Evolutionary conservation across 768 basidiomycete genomes (phyloP).

Genomic region (Cyathus striatus): DNA sequence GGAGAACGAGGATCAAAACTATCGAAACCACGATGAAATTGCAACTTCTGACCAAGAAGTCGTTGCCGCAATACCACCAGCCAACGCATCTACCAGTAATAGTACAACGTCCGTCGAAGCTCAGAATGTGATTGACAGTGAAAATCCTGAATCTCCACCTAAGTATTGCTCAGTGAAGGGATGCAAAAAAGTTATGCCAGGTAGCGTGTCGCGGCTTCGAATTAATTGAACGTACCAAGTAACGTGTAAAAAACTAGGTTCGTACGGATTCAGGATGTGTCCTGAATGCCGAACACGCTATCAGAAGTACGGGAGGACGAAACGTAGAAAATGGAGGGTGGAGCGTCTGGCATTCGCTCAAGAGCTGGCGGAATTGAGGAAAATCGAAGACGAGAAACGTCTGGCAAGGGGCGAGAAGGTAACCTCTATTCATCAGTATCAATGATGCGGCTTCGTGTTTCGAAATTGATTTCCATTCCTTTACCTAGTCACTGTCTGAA

Average conservation of each 20-base stretch:
- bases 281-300: conserved; percentile 42
- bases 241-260: conserved; percentile 9
- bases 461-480: background rate
- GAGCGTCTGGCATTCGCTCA: conserved; percentile 37
- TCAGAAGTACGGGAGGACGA: conserved; percentile 47
- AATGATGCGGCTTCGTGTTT: background rate
- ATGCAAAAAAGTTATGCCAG: conserved; percentile 41
- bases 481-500: conserved; percentile 25
- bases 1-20: no score
- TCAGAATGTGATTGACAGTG: background rate
- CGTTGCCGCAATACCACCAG: no score
- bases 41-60: no score
- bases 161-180: conserved; percentile 52
- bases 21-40: no score
- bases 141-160: conserved; percentile 4
- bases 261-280: conserved; percentile 39
- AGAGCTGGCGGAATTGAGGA: conserved; percentile 29
- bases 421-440: conserved; percentile 8
- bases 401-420: conserved; percentile 30
- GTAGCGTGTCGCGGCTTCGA: conserved; percentile 18
- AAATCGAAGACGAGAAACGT: conserved; percentile 32
- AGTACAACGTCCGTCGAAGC: no score
- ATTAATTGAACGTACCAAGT: conserved; percentile 12
- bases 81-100: background rate
- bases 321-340: conserved; percentile 48